These are phyloP conservation scores for Tetrahymena thermophila DNA, from an alignment of 73 alveolate species.

Conservation along the genomic window DNA sequence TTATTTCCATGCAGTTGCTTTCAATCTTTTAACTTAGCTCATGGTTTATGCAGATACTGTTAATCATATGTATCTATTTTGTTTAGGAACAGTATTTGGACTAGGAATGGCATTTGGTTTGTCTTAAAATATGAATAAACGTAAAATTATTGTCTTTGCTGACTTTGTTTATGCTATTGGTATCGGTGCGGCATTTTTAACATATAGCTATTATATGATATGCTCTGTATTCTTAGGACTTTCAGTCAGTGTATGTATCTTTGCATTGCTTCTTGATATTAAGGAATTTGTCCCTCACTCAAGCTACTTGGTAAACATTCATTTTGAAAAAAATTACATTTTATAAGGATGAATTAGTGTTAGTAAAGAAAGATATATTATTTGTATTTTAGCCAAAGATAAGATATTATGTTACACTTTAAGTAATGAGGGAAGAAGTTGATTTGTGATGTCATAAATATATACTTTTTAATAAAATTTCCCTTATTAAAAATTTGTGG, in stretches of 20 bases:
- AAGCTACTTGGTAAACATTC: not conserved
- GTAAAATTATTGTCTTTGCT: not conserved
- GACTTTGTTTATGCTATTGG: not conserved
- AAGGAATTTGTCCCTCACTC: not conserved
- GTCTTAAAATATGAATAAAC: not conserved
- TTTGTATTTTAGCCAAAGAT: not conserved
- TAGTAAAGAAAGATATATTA: not conserved
- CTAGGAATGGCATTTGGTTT: not conserved
- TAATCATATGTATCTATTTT: not conserved
- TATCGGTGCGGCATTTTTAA: not conserved
- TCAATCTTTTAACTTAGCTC: not conserved
- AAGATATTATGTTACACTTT: not conserved
- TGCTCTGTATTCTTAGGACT: not conserved
- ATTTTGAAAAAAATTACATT: not conserved
- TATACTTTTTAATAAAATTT: not conserved
- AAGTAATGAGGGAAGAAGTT: not conserved
- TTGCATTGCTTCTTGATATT: not conserved
- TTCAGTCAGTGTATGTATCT: not conserved
- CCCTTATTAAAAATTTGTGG: not conserved
- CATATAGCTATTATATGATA: not conserved
- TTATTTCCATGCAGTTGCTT: conserved; percentile 2
- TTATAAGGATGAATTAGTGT: not conserved
- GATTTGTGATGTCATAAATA: not conserved
- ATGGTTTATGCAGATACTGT: not conserved
- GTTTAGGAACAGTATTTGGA: not conserved